Evolutionary conservation across 140 eudicot genomes (phyloP).

Genomic region (Erigeron philadelphicus): DNA sequence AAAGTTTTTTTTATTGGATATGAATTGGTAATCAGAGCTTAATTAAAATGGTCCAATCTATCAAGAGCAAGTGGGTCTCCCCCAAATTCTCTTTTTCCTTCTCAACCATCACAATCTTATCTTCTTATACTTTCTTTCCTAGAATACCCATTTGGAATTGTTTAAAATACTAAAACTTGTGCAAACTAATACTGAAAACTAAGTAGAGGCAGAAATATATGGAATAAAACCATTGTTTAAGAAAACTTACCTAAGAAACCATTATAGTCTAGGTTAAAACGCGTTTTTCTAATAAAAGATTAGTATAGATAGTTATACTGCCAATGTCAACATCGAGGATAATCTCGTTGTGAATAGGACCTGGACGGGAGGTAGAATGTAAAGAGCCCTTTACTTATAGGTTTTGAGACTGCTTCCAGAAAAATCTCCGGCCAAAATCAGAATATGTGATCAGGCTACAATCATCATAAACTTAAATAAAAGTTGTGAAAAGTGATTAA

Average conservation of each 20-base stretch:
- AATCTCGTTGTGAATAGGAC: too few species aligned
- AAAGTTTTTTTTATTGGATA: slow-evolving; percentile 24
- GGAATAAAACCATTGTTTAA: background rate
- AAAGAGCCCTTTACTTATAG: too few species aligned
- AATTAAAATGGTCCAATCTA: slow-evolving; percentile 36
- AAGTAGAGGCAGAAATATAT: background rate
- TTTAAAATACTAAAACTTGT: background rate
- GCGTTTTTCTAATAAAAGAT: too few species aligned
- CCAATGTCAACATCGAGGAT: too few species aligned
- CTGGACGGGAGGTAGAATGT: too few species aligned
- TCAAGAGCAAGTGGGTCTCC: slow-evolving; percentile 49
- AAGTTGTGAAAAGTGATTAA: slow-evolving; percentile 19
- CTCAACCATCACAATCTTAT: slow-evolving; percentile 54
- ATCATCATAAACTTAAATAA: slow-evolving; percentile 1
- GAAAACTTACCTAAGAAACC: too few species aligned
- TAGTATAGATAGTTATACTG: too few species aligned
- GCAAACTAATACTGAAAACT: background rate
- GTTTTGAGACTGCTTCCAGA: too few species aligned
- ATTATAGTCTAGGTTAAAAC: too few species aligned
- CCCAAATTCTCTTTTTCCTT: slow-evolving; percentile 27
- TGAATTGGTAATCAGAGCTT: slow-evolving; percentile 19
- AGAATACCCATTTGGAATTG: slow-evolving; percentile 1
- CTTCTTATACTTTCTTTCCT: slow-evolving; percentile 35
- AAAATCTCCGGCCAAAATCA: too few species aligned
- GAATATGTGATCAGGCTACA: too few species aligned